Conservation (phyloP, 2,329 filamentous ascomycete species). For the Xylariaceae sp. region DNA sequence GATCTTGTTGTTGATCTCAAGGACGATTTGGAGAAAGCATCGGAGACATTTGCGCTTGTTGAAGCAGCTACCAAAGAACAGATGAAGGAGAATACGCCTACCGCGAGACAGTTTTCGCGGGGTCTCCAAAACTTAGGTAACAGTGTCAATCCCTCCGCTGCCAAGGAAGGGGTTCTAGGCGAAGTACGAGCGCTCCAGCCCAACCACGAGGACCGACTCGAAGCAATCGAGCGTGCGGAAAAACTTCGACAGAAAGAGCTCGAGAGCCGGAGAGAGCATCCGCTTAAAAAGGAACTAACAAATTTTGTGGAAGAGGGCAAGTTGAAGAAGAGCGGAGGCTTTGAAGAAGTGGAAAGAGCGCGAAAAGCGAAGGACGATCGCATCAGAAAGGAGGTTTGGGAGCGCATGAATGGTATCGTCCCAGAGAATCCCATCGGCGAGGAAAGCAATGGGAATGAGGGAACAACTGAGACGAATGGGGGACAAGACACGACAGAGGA, state of each 20-base stretch:
- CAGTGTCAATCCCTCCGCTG: slow-evolving; percentile 68
- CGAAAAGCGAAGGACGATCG: slow-evolving; percentile 83
- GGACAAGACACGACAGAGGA: slow-evolving; percentile 8
- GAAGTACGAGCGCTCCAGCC: slow-evolving; percentile 92
- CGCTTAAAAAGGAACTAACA: slow-evolving; percentile 80
- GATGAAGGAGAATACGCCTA: slow-evolving; percentile 69
- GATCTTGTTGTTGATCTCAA: slow-evolving; percentile 89
- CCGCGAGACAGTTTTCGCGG: slow-evolving; percentile 50
- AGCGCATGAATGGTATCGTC: slow-evolving; percentile 58
- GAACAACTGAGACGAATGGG: slow-evolving; percentile 14
- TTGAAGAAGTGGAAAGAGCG: slow-evolving; percentile 88
- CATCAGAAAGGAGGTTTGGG: slow-evolving; percentile 77
- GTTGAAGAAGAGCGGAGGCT: slow-evolving; percentile 91
- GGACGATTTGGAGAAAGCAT: slow-evolving; percentile 92
- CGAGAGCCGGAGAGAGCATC: slow-evolving; percentile 69
- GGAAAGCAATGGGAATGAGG: slow-evolving; percentile 25
- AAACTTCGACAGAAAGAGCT: slow-evolving; percentile 87
- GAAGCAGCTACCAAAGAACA: slow-evolving; percentile 99
- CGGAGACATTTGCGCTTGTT: slow-evolving; percentile 88
- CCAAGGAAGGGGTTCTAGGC: slow-evolving; percentile 86
- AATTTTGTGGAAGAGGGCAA: slow-evolving; percentile 86
- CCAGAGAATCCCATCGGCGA: slow-evolving; percentile 42
- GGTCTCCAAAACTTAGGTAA: slow-evolving; percentile 54
- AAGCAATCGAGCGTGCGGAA: slow-evolving; percentile 96
- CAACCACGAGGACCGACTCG: slow-evolving; percentile 88